These are phyloP conservation scores for Candida sakaeoensis DNA, from an alignment of 805 yeast species.

Conservation along the genomic window DNA sequence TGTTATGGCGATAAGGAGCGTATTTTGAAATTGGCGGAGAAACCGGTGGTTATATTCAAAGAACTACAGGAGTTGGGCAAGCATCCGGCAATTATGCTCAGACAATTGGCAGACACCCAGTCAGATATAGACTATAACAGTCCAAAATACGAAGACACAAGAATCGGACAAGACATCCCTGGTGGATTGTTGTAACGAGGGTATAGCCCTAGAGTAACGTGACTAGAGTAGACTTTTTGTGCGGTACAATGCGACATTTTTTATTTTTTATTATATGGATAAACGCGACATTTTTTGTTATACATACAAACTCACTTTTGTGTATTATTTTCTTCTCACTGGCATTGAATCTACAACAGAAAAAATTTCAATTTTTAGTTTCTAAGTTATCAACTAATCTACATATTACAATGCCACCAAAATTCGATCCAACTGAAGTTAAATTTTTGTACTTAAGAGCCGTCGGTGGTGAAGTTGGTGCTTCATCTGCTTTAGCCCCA, in stretches of 20 bases:
- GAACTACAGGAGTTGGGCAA: slow-evolving; percentile 81
- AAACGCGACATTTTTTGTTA: background rate
- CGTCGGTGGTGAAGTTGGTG: slow-evolving; percentile 99
- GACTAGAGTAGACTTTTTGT: background rate
- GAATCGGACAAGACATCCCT: slow-evolving; percentile 43
- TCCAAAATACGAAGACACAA: slow-evolving; percentile 30
- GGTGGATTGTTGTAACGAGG: slow-evolving; percentile 31
- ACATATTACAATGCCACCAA: slow-evolving; percentile 74
- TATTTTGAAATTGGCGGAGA: slow-evolving; percentile 76
- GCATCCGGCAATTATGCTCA: slow-evolving; percentile 87
- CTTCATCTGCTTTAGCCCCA: slow-evolving; percentile 99
- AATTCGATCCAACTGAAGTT: slow-evolving; percentile 98
- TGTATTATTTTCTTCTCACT: background rate
- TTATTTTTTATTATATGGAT: background rate
- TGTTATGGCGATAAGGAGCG: slow-evolving; percentile 91
- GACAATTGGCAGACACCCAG: slow-evolving; percentile 59
- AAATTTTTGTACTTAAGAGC: slow-evolving; percentile 98
- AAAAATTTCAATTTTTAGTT: slow-evolving; percentile 2
- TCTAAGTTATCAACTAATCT: slow-evolving; percentile 14
- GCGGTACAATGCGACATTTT: background rate
- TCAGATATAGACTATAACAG: slow-evolving; percentile 16
- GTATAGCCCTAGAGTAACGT: background rate
- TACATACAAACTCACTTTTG: background rate
- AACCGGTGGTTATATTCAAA: slow-evolving; percentile 81
- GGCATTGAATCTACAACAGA: background rate